Percentiles rank a stretch among this genome's conserved stretches.
Evolutionary conservation across 768 basidiomycete genomes (phyloP).

Genomic region (Boletus vinaceobasis): DNA sequence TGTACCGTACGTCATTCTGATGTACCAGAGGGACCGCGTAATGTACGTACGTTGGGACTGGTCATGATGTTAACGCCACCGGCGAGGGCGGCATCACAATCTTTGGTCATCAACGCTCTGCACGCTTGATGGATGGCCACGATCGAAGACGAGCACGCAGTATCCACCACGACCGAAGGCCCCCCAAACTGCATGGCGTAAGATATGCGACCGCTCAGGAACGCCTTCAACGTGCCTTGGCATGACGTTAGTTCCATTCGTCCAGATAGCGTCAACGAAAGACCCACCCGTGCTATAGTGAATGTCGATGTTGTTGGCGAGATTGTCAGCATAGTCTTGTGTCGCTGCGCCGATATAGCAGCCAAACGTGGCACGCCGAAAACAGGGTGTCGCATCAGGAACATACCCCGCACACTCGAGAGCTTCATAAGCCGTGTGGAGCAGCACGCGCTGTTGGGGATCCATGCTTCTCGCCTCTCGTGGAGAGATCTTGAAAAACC

Average conservation of each 20-base stretch:
- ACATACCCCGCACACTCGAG: conserved; percentile 71
- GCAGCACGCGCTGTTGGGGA: conserved; percentile 67
- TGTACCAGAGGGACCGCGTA: neutral
- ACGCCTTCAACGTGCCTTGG: conserved; percentile 59
- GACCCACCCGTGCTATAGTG: conserved; percentile 64
- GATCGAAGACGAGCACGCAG: conserved; percentile 70
- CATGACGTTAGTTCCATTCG: neutral
- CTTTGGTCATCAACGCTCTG: conserved; percentile 57
- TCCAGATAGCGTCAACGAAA: neutral
- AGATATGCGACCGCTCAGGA: conserved; percentile 69
- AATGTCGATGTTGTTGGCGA: conserved; percentile 59
- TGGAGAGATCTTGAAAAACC: conserved; percentile 70
- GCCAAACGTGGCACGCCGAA: conserved; percentile 53
- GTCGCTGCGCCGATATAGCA: conserved; percentile 70
- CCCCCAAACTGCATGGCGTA: conserved; percentile 66
- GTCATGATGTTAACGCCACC: conserved; percentile 73
- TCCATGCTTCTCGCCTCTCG: conserved; percentile 76
- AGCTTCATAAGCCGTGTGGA: conserved; percentile 65
- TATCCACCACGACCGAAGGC: conserved; percentile 69
- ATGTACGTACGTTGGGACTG: conserved; percentile 59
- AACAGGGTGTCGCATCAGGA: conserved; percentile 51
- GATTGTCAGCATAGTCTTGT: conserved; percentile 65
- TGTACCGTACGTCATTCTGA: conserved; percentile 23
- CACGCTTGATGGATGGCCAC: conserved; percentile 69
- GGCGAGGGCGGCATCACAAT: conserved; percentile 67